Base-by-base conservation (phyloP, 2,329 filamentous ascomycete genomes). In the Pestalotiopsis sp. region DNA sequence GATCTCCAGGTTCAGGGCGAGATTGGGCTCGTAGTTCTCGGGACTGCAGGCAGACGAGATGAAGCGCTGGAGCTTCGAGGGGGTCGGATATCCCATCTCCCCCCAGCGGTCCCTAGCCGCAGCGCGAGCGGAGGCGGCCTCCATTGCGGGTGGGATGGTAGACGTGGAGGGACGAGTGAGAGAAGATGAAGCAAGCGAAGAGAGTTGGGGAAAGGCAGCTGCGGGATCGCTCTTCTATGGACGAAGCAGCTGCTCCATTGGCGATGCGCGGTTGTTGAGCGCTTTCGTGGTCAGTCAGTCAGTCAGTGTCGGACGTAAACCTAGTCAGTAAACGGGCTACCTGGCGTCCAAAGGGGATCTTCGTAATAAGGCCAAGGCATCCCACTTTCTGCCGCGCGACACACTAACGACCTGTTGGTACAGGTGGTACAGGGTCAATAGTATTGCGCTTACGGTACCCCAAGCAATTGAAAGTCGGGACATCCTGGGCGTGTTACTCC, bases 21-120 rank as follows among this genome's bases (percentile, higher is more conserved):
- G 91, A 79, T 99, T 98, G 71, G 96, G 95, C 85, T 99, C 96
- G 85, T 94, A 98, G 84, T 98, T 98, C 80, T 97, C 93, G 65
- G 96, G 94, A 77, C 96, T 97, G 85, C 96, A 98, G 73, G 96
- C 95, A 83, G 95, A 95, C 80, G 96, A 91, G 81, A 99, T 97
- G 82, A 95, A 98, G 82, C 96, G 92, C 84, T 97, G 95, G 70
- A 99, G 89, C 79, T 95, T 94, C 68, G 95, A 95, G 72, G 92
- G 90, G 67, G 92, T 90, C 71, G 93, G 90, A 79, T 92, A 90
- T 79, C 91, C 90, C 83, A 92, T 91, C 79, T 92, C 92, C 82
- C 91, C 90, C 88, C 96, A 98, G 81, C 95, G 94, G 86, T 98
- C 95, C 83, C 95, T 91, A 76, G 95, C 92, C 78, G 95, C 96